Evolutionary conservation across 306 rosid species (phyloP).

Genomic region (Vachellia collinsii): DNA sequence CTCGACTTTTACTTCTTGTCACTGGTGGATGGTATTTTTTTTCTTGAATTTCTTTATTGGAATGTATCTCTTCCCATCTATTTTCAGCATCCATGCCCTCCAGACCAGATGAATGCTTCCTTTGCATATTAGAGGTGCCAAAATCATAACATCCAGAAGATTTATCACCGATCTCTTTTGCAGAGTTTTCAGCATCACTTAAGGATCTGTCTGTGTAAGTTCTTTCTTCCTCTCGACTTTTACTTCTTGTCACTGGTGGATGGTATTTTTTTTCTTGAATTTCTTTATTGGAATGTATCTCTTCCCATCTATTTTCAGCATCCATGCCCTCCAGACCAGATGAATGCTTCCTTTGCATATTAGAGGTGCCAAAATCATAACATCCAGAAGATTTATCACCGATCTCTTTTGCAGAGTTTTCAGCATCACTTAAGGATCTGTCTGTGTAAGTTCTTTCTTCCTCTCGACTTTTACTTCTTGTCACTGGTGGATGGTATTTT

Average conservation of each 20-base stretch:
- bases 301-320: conserved; percentile 59
- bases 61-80: not conserved
- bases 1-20: conserved; percentile 41
- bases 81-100: not conserved
- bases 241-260: conserved; percentile 41
- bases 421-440: conserved; percentile 63
- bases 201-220: conserved; percentile 55
- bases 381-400: conserved; percentile 1
- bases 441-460: conserved; percentile 49
- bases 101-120: not conserved
- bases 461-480: conserved; percentile 38
- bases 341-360: conserved; percentile 43
- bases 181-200: conserved; percentile 46
- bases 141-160: not conserved
- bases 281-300: conserved; percentile 41
- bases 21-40: not conserved
- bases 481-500: conserved; percentile 33
- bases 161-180: not conserved
- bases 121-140: not conserved
- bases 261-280: conserved; percentile 34
- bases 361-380: conserved; percentile 43
- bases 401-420: too few relatives aligned
- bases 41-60: not conserved
- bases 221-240: conserved; percentile 40
- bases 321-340: conserved; percentile 54